Percentiles rank a stretch among this genome's conserved stretches.
Evolutionary conservation across 106 monocot genomes (phyloP).

Genomic region (Xerophyta viscosa): DNA sequence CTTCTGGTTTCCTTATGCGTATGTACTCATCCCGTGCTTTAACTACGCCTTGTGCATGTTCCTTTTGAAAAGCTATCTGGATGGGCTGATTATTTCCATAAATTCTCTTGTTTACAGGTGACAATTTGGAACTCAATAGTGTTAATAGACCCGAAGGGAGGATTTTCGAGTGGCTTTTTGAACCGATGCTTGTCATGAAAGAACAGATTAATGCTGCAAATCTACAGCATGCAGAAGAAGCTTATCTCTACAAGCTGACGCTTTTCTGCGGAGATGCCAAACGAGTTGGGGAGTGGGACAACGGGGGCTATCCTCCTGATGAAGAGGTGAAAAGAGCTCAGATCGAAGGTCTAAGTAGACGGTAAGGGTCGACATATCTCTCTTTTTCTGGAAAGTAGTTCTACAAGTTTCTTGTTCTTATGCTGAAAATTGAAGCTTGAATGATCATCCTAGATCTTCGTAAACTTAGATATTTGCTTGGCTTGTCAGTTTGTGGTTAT

Average conservation of each 20-base stretch:
- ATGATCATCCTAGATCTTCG: too few species aligned
- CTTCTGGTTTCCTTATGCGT: conserved; percentile 31
- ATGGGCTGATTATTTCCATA: too few species aligned
- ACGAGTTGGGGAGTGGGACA: conserved; percentile 17
- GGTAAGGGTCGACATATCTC: conserved; percentile 2
- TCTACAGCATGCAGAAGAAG: conserved; percentile 20
- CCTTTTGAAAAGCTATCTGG: neutral
- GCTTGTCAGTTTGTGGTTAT: too few species aligned
- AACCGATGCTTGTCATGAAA: conserved; percentile 31
- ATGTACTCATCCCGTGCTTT: neutral
- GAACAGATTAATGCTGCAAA: conserved; percentile 25
- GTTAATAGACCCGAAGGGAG: conserved; percentile 32
- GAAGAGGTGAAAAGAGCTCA: conserved; percentile 23
- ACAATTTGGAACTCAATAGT: conserved; percentile 22
- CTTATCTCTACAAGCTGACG: conserved; percentile 29
- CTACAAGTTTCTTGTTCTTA: neutral
- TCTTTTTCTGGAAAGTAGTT: neutral
- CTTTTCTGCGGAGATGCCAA: conserved; percentile 26
- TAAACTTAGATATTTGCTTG: too few species aligned
- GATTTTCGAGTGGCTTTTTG: conserved; percentile 35
- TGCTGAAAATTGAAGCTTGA: too few species aligned
- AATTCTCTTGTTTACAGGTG: conserved; percentile 12
- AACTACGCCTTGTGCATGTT: neutral
- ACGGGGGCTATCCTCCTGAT: conserved; percentile 25
- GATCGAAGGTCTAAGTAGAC: conserved; percentile 26